phyloP scores from a whole-genome alignment of 495 filamentous ascomycete genomes.

The Penicillium arizonense region DNA sequence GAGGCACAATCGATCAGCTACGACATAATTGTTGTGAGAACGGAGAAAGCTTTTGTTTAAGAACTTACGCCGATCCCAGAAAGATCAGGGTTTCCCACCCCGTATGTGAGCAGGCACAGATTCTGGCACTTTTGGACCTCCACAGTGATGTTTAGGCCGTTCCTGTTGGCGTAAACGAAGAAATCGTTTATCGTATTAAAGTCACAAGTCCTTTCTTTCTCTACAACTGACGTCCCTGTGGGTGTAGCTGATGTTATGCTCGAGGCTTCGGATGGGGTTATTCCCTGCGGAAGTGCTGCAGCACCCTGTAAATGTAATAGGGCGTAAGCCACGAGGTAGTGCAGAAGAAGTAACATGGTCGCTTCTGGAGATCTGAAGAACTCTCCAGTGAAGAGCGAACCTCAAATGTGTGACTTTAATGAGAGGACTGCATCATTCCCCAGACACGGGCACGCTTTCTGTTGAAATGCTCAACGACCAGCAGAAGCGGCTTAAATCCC shows the following conservation, averaged over 20 bases:
- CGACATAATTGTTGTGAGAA: not conserved
- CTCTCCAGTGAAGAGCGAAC: not conserved
- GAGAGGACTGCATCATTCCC: too few species aligned
- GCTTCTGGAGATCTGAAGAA: not conserved
- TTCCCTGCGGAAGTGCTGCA: not conserved
- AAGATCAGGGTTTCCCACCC: not conserved
- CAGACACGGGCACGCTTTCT: not conserved
- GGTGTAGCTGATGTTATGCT: not conserved
- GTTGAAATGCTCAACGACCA: not conserved
- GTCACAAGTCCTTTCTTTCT: not conserved
- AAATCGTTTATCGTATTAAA: not conserved
- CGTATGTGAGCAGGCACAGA: not conserved
- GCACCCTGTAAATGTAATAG: not conserved
- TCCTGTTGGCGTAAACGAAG: not conserved
- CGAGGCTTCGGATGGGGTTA: not conserved
- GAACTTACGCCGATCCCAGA: conserved; percentile 1
- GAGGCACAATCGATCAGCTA: not conserved
- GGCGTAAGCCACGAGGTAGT: not conserved
- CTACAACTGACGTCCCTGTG: not conserved
- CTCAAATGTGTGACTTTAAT: not conserved
- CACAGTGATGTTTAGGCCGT: not conserved
- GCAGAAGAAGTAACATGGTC: not conserved
- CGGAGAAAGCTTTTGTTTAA: not conserved
- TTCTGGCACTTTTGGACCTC: not conserved
- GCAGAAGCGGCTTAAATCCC: not conserved